Percentiles rank a stretch among this genome's conserved stretches.
These are phyloP conservation scores for Leptoxyphium fumago DNA, from an alignment of 2,329 filamentous ascomycete species.

Conservation along the genomic window DNA sequence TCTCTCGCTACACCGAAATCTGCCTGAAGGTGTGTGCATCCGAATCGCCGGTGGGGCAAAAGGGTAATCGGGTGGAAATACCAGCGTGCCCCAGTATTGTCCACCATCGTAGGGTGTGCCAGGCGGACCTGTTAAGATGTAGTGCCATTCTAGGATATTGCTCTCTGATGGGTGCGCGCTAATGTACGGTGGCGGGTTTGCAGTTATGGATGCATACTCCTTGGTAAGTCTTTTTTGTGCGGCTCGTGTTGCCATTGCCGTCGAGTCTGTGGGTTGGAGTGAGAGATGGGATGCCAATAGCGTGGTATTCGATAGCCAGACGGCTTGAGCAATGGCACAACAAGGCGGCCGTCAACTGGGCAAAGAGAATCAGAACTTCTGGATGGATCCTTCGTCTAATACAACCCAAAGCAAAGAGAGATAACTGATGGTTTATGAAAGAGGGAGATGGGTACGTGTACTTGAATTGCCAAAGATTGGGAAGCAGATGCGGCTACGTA, in stretches of 20 bases:
- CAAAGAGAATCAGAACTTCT: no score
- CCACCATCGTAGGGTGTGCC: slow-evolving; percentile 87
- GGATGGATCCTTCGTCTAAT: no score
- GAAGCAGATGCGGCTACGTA: no score
- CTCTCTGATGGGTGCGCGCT: slow-evolving; percentile 18
- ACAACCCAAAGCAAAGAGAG: no score
- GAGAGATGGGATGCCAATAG: neutral
- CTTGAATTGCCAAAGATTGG: no score
- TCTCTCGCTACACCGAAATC: slow-evolving; percentile 83
- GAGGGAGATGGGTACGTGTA: no score
- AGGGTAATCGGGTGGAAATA: slow-evolving; percentile 92
- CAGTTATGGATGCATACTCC: slow-evolving; percentile 23
- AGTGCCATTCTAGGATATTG: slow-evolving; percentile 24
- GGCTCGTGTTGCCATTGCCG: slow-evolving; percentile 23
- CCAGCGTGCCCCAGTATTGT: slow-evolving; percentile 95
- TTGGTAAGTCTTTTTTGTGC: slow-evolving; percentile 24
- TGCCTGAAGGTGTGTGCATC: slow-evolving; percentile 94
- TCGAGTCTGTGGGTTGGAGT: neutral
- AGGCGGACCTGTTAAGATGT: slow-evolving; percentile 80
- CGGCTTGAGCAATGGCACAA: no score
- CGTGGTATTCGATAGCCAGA: no score
- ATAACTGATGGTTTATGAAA: no score
- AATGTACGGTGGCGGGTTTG: slow-evolving; percentile 20
- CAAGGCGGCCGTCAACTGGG: no score
- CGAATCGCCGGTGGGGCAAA: slow-evolving; percentile 95